Evolutionary conservation across 495 filamentous ascomycete species (phyloP).

Genomic region (Neurospora africana): DNA sequence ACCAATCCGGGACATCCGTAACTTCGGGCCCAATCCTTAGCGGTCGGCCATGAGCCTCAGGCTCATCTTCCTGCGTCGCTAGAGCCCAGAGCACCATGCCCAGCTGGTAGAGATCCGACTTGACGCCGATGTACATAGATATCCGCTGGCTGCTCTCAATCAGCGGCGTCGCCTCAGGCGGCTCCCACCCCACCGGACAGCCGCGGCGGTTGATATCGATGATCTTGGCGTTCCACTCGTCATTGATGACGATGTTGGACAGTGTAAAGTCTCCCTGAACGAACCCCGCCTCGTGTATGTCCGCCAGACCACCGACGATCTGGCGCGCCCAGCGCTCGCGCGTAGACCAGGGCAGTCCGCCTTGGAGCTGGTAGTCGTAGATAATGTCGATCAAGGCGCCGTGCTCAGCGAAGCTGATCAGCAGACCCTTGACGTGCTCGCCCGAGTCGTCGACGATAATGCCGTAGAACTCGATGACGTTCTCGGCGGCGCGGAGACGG

Average conservation of each 20-base stretch:
- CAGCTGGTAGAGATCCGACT: slow-evolving; percentile 89
- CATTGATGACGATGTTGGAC: slow-evolving; percentile 92
- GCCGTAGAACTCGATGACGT: slow-evolving; percentile 81
- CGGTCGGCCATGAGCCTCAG: slow-evolving; percentile 70
- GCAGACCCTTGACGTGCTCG: slow-evolving; percentile 71
- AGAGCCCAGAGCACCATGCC: slow-evolving; percentile 97
- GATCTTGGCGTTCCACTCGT: slow-evolving; percentile 76
- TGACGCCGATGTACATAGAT: slow-evolving; percentile 97
- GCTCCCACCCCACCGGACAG: slow-evolving; percentile 96
- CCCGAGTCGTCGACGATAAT: slow-evolving; percentile 76
- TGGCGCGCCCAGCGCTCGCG: slow-evolving; percentile 89
- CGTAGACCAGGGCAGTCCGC: slow-evolving; percentile 52
- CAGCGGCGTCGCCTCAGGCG: slow-evolving; percentile 78
- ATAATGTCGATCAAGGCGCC: slow-evolving; percentile 87
- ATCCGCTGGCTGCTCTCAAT: slow-evolving; percentile 89
- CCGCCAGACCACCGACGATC: slow-evolving; percentile 79
- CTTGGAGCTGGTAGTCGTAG: slow-evolving; percentile 55
- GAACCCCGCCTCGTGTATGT: slow-evolving; percentile 93
- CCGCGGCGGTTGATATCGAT: slow-evolving; percentile 97
- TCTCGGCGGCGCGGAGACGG: slow-evolving; percentile 56
- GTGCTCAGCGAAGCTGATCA: slow-evolving; percentile 82
- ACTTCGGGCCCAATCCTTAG: slow-evolving; percentile 36
- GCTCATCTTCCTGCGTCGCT: slow-evolving; percentile 79
- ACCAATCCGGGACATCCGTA: slow-evolving; percentile 31
- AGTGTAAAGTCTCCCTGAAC: slow-evolving; percentile 97